A percentile compares a stretch with the other conserved stretches of the same genome.
These are phyloP conservation scores for Aspergillus floridensis DNA, from an alignment of 2,329 filamentous ascomycete species.

Conservation along the genomic window DNA sequence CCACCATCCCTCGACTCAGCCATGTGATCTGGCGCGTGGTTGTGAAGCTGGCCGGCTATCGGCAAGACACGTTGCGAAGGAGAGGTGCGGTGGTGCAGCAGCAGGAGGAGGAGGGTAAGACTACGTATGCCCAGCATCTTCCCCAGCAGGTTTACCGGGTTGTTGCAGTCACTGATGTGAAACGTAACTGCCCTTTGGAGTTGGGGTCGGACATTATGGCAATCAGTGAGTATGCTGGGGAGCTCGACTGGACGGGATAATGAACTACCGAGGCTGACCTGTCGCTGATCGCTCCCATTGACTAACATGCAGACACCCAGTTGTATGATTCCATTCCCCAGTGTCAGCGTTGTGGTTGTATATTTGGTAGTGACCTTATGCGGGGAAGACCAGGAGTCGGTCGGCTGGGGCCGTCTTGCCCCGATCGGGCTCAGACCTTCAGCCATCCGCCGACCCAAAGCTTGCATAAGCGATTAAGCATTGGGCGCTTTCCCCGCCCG, in stretches of 20 bases:
- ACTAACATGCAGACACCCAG: no score
- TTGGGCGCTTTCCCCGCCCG: background rate
- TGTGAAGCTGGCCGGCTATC: background rate
- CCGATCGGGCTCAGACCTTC: no score
- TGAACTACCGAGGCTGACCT: no score
- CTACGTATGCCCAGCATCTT: background rate
- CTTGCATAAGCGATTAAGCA: background rate
- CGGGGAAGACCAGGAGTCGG: no score
- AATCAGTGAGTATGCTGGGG: background rate
- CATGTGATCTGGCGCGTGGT: background rate
- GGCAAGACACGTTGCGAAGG: background rate
- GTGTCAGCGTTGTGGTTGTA: no score
- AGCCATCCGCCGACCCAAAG: no score
- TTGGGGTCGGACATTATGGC: background rate
- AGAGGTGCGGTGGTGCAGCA: no score
- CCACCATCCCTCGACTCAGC: background rate
- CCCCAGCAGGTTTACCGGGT: background rate
- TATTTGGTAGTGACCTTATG: no score
- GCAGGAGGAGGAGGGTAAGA: background rate
- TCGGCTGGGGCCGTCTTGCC: no score
- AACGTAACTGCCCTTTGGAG: background rate
- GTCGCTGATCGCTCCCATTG: no score
- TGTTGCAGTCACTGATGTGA: background rate
- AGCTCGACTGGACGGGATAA: no score
- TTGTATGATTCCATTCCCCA: no score